These are phyloP conservation scores for Fermentozyma sake DNA, from an alignment of 1,139 yeast species.

Conservation along the genomic window DNA sequence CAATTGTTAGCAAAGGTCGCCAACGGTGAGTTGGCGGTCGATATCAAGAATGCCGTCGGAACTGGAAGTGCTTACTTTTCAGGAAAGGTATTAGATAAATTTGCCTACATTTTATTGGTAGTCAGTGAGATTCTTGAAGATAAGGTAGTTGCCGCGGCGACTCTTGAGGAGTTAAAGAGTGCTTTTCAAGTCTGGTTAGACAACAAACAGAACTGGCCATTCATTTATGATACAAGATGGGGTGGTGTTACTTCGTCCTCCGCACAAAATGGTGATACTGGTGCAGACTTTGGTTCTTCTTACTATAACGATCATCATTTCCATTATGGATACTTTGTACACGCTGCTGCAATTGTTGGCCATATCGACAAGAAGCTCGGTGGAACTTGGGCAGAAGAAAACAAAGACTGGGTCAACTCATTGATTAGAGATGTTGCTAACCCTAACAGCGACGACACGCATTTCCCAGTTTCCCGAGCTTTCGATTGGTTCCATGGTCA, in stretches of 20 bases:
- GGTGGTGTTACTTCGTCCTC: slow-evolving; percentile 70
- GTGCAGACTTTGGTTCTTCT: slow-evolving; percentile 51
- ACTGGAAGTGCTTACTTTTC: slow-evolving; percentile 55
- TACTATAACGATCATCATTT: slow-evolving; percentile 77
- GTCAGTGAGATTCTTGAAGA: slow-evolving; percentile 58
- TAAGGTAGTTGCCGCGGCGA: slow-evolving; percentile 41
- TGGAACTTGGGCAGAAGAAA: slow-evolving; percentile 63
- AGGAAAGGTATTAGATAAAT: slow-evolving; percentile 73
- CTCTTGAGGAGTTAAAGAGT: slow-evolving; percentile 46
- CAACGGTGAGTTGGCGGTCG: slow-evolving; percentile 52
- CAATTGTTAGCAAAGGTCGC: slow-evolving; percentile 51
- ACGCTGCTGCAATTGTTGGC: slow-evolving; percentile 75
- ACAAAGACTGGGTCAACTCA: slow-evolving; percentile 62
- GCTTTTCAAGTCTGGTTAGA: slow-evolving; percentile 48
- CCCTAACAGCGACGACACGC: slow-evolving; percentile 54
- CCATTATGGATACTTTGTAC: slow-evolving; percentile 76
- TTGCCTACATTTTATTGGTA: slow-evolving; percentile 65
- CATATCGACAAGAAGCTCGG: slow-evolving; percentile 55
- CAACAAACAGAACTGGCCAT: slow-evolving; percentile 53
- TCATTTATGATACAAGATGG: slow-evolving; percentile 64
- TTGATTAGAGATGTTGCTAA: slow-evolving; percentile 75
- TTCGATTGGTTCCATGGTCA: slow-evolving; percentile 84
- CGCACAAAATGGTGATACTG: slow-evolving; percentile 41
- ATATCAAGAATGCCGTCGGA: slow-evolving; percentile 48
- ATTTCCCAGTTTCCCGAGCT: slow-evolving; percentile 72